Conservation (phyloP, 495 filamentous ascomycete species). For the Aspergillus wentii region DNA sequence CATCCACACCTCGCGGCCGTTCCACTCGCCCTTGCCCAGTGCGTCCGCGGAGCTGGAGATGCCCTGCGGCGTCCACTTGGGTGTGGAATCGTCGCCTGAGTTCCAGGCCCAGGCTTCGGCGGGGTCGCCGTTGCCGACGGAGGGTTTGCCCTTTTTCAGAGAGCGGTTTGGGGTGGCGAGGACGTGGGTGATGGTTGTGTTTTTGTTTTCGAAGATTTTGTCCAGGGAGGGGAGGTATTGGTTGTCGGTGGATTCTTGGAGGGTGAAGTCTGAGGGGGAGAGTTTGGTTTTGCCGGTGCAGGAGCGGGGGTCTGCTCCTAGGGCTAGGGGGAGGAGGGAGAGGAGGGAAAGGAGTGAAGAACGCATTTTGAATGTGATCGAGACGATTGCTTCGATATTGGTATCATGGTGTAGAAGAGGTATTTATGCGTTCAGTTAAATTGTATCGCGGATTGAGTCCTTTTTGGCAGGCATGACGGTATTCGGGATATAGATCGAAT, state of each 20-base stretch:
- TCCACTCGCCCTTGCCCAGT: constrained; percentile 19
- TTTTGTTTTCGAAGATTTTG: constrained; percentile 16
- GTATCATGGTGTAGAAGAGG: too few relatives aligned
- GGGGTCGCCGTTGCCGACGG: constrained; percentile 19
- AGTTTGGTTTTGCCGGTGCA: too few relatives aligned
- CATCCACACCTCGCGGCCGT: constrained; percentile 29
- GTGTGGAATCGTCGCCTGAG: constrained; percentile 26
- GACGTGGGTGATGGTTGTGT: constrained; percentile 23
- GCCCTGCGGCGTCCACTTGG: constrained; percentile 35
- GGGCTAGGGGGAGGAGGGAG: too few relatives aligned
- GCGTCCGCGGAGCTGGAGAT: constrained; percentile 35
- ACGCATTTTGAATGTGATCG: too few relatives aligned
- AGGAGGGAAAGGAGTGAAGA: too few relatives aligned
- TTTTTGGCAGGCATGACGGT: too few relatives aligned
- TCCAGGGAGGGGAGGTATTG: constrained; percentile 12
- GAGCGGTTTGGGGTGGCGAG: constrained; percentile 31
- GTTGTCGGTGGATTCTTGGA: constrained; percentile 14
- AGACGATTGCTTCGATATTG: too few relatives aligned
- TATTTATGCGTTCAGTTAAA: too few relatives aligned
- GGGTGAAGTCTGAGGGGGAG: too few relatives aligned
- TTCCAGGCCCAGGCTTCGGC: constrained; percentile 19
- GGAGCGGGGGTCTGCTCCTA: too few relatives aligned
- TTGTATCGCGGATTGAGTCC: too few relatives aligned
- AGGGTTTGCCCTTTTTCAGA: constrained; percentile 20
- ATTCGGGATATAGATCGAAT: too few relatives aligned